Base-by-base conservation (phyloP, 2,329 filamentous ascomycete genomes). In the Penicillium sp. region DNA sequence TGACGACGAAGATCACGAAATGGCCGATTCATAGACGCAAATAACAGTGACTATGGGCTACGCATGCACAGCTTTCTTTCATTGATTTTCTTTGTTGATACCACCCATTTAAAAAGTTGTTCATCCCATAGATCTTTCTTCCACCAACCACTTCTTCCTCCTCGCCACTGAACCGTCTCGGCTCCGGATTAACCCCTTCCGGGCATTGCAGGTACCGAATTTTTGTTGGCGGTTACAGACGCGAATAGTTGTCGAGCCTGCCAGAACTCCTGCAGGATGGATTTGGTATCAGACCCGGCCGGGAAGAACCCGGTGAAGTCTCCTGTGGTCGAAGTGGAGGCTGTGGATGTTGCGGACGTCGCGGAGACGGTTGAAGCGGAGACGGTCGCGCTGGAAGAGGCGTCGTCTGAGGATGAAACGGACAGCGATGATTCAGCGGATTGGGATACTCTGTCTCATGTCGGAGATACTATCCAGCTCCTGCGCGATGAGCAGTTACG, bases 391-490 rank as follows among this genome's bases (percentile, higher is more conserved):
- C 58, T 73, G 55, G 69, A 72, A 57, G 67, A 68, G 28, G 71
- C 74, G 57, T 69, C 73, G 52, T 76, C 73, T 14, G 72, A 76
- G 37, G 70, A 69, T 51, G 74, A 75, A 57, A 69, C 70, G 8
- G 70, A 74, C 41, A 75, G 75, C 58, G 75, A 76, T 55, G 71
- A 68, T 58, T 72, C 71, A 39, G 76, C 76, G 35, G 70, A 82
- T 12, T 88, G 86, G 86, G 87, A 88, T 67, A 84, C 82, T 5
- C 84, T 88, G 64, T 89, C 86, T 28, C 75, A 89, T 2, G 87
- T 86, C 62, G 86, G 86, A 62, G 87, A 89, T 67, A 79, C 82
- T 37, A 78, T 90, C 55, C 84, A 88, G 57, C 82, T 86, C 58
- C 71, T 88, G 62, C 78, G 78, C 47, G 82, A 86, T 59, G 82